phyloP scores from a whole-genome alignment of 2,329 filamentous ascomycete species.

The Cryphonectria parasitica region DNA sequence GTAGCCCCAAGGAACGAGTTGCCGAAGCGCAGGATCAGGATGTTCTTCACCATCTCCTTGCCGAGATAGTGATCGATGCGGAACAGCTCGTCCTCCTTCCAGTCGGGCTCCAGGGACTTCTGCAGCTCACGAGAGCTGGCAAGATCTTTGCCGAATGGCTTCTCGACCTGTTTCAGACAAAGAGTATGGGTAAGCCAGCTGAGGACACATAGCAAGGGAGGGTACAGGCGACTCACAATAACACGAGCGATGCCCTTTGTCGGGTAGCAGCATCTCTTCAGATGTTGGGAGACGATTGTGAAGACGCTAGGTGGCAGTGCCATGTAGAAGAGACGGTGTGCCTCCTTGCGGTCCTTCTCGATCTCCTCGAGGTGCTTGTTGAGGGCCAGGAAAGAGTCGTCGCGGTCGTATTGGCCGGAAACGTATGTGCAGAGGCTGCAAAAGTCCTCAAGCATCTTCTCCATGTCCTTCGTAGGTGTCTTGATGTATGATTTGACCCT shows the following conservation, averaged over 20 bases:
- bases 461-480: slow-evolving; percentile 94
- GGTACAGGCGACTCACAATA: slow-evolving; percentile 66
- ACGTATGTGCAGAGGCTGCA: slow-evolving; percentile 87
- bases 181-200: slow-evolving; percentile 27
- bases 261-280: slow-evolving; percentile 98
- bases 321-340: slow-evolving; percentile 98
- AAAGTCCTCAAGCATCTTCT: slow-evolving; percentile 93
- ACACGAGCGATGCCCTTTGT: slow-evolving; percentile 87
- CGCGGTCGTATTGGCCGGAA: slow-evolving; percentile 96
- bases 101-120: slow-evolving; percentile 92
- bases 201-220: neutral
- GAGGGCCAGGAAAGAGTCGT: slow-evolving; percentile 87
- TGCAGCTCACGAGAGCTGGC: slow-evolving; percentile 92
- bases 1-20: slow-evolving; percentile 99
- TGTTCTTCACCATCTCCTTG: slow-evolving; percentile 99
- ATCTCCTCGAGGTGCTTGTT: slow-evolving; percentile 84
- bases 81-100: slow-evolving; percentile 98
- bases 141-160: slow-evolving; percentile 98
- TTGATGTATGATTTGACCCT: slow-evolving; percentile 98
- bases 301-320: slow-evolving; percentile 96
- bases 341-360: slow-evolving; percentile 80
- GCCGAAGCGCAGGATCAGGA: slow-evolving; percentile 94
- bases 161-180: slow-evolving; percentile 75
- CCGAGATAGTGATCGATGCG: slow-evolving; percentile 99
- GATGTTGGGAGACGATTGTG: slow-evolving; percentile 93